A percentile compares a stretch with the other conserved stretches of the same genome.
These are phyloP conservation scores for Trichosporon coremiiforme DNA, from an alignment of 1,284 basidiomycete genomes.

Conservation along the genomic window DNA sequence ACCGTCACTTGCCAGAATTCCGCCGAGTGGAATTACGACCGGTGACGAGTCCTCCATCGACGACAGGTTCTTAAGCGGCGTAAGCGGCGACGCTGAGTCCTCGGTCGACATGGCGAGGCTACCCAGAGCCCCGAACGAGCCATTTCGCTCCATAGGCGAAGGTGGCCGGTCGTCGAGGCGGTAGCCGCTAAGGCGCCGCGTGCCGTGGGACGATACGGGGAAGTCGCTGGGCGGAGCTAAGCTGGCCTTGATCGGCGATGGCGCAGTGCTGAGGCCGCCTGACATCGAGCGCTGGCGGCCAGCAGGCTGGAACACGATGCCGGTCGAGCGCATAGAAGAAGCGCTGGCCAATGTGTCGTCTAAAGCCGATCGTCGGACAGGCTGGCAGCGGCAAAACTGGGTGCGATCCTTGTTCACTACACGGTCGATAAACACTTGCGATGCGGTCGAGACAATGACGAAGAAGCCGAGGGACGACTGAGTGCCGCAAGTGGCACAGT, in stretches of 20 bases:
- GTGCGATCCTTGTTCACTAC: conserved; percentile 27
- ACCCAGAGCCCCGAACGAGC: conserved; percentile 24
- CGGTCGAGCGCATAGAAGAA: not conserved
- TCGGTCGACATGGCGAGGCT: conserved; percentile 24
- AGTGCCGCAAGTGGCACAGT: conserved; percentile 41
- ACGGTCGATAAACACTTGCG: conserved; percentile 41
- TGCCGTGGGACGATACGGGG: conserved; percentile 47
- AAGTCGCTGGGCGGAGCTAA: conserved; percentile 36
- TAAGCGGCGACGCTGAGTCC: not conserved
- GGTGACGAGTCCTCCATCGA: conserved; percentile 4
- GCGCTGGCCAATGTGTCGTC: conserved; percentile 30
- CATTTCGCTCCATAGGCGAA: conserved; percentile 24
- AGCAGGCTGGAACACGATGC: conserved; percentile 23
- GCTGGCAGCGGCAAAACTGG: conserved; percentile 41
- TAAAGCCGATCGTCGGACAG: conserved; percentile 29
- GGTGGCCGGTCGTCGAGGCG: conserved; percentile 25
- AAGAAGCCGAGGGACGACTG: conserved; percentile 40
- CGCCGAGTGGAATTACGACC: conserved; percentile 38
- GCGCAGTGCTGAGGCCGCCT: conserved; percentile 13
- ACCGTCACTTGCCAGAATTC: conserved; percentile 34
- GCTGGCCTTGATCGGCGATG: not conserved
- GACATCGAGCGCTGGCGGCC: conserved; percentile 18
- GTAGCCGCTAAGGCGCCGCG: conserved; percentile 39
- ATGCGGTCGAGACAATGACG: conserved; percentile 40
- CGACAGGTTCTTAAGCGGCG: not conserved